A percentile compares a stretch with the other conserved stretches of the same genome.
These are phyloP conservation scores for Thermothielavioides terrestris DNA, from an alignment of 495 filamentous ascomycete species.

Conservation along the genomic window DNA sequence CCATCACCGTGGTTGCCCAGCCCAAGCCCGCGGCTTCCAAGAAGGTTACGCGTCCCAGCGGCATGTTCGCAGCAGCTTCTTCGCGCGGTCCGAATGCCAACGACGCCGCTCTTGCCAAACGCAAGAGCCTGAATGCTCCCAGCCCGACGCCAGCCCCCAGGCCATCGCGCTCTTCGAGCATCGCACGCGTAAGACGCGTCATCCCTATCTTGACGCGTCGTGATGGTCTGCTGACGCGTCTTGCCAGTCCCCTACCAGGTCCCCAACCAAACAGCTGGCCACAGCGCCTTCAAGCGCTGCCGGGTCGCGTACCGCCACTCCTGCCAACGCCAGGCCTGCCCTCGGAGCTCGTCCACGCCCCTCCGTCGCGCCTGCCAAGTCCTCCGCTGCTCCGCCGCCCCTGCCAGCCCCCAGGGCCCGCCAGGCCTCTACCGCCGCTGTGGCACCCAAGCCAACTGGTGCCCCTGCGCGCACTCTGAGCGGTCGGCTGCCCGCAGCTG, in stretches of 20 bases:
- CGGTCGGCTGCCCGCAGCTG: constrained; percentile 25
- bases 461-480: constrained; percentile 29
- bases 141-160: constrained; percentile 57
- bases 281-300: constrained; percentile 48
- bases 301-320: constrained; percentile 54
- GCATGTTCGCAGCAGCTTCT: constrained; percentile 23
- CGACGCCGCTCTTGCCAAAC: constrained; percentile 46
- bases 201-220: neutral
- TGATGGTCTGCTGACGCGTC: neutral
- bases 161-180: constrained; percentile 43
- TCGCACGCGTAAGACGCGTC: constrained; percentile 43
- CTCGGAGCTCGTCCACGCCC: constrained; percentile 45
- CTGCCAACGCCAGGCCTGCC: constrained; percentile 40
- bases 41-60: constrained; percentile 33
- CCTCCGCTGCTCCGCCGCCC: constrained; percentile 61
- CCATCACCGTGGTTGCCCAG: constrained; percentile 51
- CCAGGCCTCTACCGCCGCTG: constrained; percentile 28
- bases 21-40: constrained; percentile 29
- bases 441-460: constrained; percentile 19
- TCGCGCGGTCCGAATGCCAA: constrained; percentile 28
- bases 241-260: constrained; percentile 63
- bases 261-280: constrained; percentile 66
- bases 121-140: constrained; percentile 58
- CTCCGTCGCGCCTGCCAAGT: constrained; percentile 39
- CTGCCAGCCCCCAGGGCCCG: constrained; percentile 26